Evolutionary conservation across 1,284 basidiomycete species (phyloP), one percentile per base, ranked within the genome.

Genomic region (Malassezia slooffiae): DNA sequence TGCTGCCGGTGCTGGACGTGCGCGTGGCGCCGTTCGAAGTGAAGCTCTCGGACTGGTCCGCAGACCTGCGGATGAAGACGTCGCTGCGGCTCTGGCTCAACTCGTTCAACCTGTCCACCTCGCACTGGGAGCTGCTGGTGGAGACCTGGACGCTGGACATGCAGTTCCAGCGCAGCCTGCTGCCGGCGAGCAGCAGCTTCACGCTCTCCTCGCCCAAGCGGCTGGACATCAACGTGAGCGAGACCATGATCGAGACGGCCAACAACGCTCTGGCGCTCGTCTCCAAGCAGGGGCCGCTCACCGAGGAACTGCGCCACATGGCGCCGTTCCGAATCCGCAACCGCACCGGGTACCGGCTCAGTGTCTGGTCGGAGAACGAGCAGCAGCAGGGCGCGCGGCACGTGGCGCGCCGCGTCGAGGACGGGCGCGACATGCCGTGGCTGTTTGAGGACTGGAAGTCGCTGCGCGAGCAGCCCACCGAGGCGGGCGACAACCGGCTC

Each of bases 51-150:
- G 90, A 99, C 68, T 99, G 93, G 93, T 88, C 90, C 0, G 80
- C 82, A 48, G 83, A 88, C 72, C 85, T 93, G 63, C 58, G 73
- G 10, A 43, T 49, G 24, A 48, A 52, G 30, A 52, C 59, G 13
- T 52, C 57, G 40, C 39, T 62, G 20, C 42, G 81, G 80, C 4
- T 85, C 82, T 80, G 82, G 42, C 83, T 96, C 67, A 88, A 83
- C 56, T 97, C 93, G 68, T 97, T 88, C 85, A 99, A 99, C 71
- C 73, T 97, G 42, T 82, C 84, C 21, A 91, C 95, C 66, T 97
- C 93, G 35, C 89, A 97, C 66, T 99, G 93, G 87, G 93, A 99
- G 72, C 93, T 95, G n/a, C 73, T 99, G 39, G 85, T 96, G 60
- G 93, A 99, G 67, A 93, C 93, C 1, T 99, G 93, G 91, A 83